Base-by-base conservation (phyloP, 257 asterid genomes). In the Rauvolfia tetraphylla region DNA sequence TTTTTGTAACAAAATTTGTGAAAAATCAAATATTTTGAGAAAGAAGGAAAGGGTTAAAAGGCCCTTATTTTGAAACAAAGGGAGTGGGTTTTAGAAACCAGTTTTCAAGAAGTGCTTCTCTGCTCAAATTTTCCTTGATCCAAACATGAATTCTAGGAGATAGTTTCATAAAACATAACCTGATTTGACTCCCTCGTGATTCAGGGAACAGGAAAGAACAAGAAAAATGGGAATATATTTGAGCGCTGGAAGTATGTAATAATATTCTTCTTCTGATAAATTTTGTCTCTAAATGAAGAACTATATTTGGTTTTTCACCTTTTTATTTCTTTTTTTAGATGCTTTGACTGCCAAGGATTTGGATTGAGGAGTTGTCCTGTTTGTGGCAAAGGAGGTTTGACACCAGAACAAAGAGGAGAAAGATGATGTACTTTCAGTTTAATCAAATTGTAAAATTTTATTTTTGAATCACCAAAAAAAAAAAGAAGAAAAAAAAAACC, bases 391-490 rank as follows among this genome's bases (percentile, higher is more conserved):
- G 93, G 93, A 77, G 98, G 98, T 62, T 79, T 93, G 78, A 93
- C 97, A 7, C 95, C 96, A 0, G 97, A 93, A 81, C 98, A 93
- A 83, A 92, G 98, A 0, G 95, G 98, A 14, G 96, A 93, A 85
- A 84, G 98, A 91, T 93, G 74, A 84, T 61, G 14, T 44, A 14
- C 49, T 14, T 44, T 44, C 49, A 44, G 10, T 14, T 10, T 44
- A 8, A 8, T 44, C 49, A 8, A 5, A 41, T 41, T 41, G 44
- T 41, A 41, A 39, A 41, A 1, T 41, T 1, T 9, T 41, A 1
- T 41, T 41, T 44, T 0, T 1, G 11, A 44, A 44, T 44, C 8
- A 42, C 48, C 10, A 4, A 44, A 44, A 44, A 44, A 44, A 10
- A 44, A 10, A n/a, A n/a, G n/a, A n/a, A n/a, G n/a, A n/a, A n/a